Evolutionary conservation across 148 eudicot genomes (phyloP), one percentile per base, ranked within the genome.

Genomic region (Vaccinium macrocarpon): DNA sequence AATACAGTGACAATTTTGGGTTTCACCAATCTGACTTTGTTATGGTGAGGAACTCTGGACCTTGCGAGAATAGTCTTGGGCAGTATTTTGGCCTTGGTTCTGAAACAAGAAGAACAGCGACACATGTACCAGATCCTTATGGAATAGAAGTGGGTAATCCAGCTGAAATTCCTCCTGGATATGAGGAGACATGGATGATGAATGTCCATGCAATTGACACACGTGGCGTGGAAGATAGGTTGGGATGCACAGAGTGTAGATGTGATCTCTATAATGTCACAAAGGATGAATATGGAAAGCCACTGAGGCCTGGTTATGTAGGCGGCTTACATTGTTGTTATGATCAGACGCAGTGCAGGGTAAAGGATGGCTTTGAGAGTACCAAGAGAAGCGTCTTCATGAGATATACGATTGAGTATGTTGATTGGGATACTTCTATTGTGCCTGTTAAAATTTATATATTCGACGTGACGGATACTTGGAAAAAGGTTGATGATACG

Each of bases 121-220:
- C 97, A n/a, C 42, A 87, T 59, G 85, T 96, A 16, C 99, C 99
- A 6, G 96, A 92, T 80, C 95, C 97, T 49, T 95, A 93, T 61
- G 99, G 95, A 35, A 89, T 95, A 19, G 97, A 94, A 87, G 88
- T 92, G 46, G 99, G 99, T 56, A 89, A 93, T 83, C 91, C 93
- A 4, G 83, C 81, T 19, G 90, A 92, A 57, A 73, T 93, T 71
- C 99, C 99, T 46, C 71, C 71, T 6, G 99, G 99, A 10, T 95
- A 88, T 80, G 99, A 94, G 81, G 98, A 95, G 84, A 88, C 50
- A 84, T 96, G 99, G 98, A 0, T 95, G 86, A 84, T 96, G 51
- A 95, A 94, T 86, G 90, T 96, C 82, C 99, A 96, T 59, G 98
- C 98, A 1, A 96, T 96, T 85, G 99, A 96, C 86, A 96, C 99